phyloP scores from a whole-genome alignment of 2,329 filamentous ascomycete genomes.

The Nakataea oryzae region DNA sequence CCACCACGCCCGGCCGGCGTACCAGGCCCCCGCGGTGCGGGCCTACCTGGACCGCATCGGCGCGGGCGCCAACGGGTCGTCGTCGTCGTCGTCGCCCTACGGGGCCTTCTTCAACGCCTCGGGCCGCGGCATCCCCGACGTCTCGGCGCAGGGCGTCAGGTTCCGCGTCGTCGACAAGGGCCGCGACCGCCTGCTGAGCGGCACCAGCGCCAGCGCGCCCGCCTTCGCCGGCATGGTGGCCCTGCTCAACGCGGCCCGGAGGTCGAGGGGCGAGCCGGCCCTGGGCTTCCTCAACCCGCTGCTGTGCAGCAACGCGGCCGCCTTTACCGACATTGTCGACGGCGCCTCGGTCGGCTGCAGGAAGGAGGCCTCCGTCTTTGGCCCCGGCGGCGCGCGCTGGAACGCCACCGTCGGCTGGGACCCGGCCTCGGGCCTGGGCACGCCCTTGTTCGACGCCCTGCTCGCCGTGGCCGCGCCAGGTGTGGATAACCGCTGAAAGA shows the following conservation, averaged over 20 bases:
- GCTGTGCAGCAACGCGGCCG: constrained; percentile 20
- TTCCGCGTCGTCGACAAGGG: constrained; percentile 18
- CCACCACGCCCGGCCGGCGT: constrained; percentile 29
- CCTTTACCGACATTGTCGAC: constrained; percentile 17
- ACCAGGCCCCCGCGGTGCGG: constrained; percentile 25
- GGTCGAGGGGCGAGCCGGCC: constrained; percentile 19
- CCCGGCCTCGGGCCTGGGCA: constrained; percentile 20
- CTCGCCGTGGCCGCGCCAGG: constrained; percentile 12
- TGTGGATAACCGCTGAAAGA: neutral
- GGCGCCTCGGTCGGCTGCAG: constrained; percentile 17
- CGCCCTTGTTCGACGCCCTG: constrained; percentile 15
- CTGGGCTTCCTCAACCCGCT: constrained; percentile 26
- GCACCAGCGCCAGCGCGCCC: constrained; percentile 26
- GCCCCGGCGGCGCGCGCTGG: constrained; percentile 14
- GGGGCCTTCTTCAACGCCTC: constrained; percentile 28
- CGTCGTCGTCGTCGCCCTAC: constrained; percentile 23
- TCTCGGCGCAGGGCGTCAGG: constrained; percentile 40
- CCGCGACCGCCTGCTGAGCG: constrained; percentile 8
- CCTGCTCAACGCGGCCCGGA: constrained; percentile 29
- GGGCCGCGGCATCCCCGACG: constrained; percentile 35
- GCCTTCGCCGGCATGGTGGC: constrained; percentile 30
- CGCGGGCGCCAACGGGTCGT: constrained; percentile 8
- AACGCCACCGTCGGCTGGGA: constrained; percentile 20
- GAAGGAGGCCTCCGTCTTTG: constrained; percentile 12
- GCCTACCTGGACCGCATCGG: constrained; percentile 28